phyloP scores from a whole-genome alignment of 1,139 yeast species.

The Pneumocystis jirovecii region DNA sequence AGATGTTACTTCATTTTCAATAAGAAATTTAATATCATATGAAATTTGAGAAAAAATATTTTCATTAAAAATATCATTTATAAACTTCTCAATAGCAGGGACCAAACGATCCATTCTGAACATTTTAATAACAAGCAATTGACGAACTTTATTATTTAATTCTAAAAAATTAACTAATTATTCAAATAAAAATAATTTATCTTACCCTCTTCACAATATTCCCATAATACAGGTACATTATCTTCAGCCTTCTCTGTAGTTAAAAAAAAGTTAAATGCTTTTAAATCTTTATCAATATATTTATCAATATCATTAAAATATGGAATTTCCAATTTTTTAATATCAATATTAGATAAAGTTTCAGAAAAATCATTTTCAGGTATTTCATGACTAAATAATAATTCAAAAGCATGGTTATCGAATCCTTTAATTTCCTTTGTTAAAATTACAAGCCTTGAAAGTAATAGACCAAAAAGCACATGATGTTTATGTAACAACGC shows the following conservation, averaged over 20 bases:
- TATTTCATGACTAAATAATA: background rate
- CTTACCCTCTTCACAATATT: conserved; percentile 10
- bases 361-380: background rate
- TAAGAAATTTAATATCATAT: conserved; percentile 11
- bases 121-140: conserved; percentile 16
- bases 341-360: background rate
- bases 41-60: background rate
- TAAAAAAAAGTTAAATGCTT: background rate
- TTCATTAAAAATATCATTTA: conserved; percentile 4
- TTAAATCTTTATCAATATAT: background rate
- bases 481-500: conserved; percentile 40
- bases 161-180: conserved; percentile 8
- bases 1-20: conserved; percentile 16
- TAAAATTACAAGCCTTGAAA: conserved; percentile 18
- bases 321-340: background rate
- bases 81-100: conserved; percentile 9
- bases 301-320: background rate
- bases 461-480: conserved; percentile 31
- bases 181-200: background rate
- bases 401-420: background rate
- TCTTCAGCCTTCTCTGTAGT: conserved; percentile 4
- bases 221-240: conserved; percentile 6
- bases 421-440: background rate
- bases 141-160: conserved; percentile 14
- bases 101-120: conserved; percentile 18